Conservation (phyloP, 306 rosid species). For the Vicia faba region DNA sequence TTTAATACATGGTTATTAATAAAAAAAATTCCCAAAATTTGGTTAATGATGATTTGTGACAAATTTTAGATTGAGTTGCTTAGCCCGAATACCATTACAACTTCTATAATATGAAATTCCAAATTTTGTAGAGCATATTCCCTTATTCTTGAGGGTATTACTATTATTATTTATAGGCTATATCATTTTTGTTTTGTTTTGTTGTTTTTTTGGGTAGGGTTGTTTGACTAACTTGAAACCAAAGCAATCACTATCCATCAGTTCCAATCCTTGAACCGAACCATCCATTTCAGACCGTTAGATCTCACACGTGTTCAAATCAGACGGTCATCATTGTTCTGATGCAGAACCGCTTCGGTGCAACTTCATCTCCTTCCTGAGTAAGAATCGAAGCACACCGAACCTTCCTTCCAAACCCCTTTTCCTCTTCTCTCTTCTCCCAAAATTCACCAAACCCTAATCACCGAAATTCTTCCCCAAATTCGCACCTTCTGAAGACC, state of each 20-base stretch:
- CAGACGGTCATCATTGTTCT: conserved; percentile 24
- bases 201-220: neutral
- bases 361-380: conserved; percentile 46
- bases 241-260: conserved; percentile 16
- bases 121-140: conserved; percentile 26
- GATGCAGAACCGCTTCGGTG: conserved; percentile 30
- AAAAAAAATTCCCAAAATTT: no score
- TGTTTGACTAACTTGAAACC: conserved; percentile 41
- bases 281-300: conserved; percentile 14
- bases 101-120: neutral
- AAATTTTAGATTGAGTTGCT: no score
- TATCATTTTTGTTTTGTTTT: neutral
- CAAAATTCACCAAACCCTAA: conserved; percentile 24
- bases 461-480: conserved; percentile 11
- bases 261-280: neutral
- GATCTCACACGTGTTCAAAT: conserved; percentile 36
- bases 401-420: conserved; percentile 15
- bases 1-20: no score
- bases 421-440: conserved; percentile 6
- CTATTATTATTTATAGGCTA: neutral
- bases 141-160: neutral
- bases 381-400: conserved; percentile 32
- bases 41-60: no score
- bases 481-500: conserved; percentile 20
- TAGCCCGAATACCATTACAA: no score